Evolutionary conservation across 352 stramenopile genomes (phyloP).

Genomic region (Pythium plurisporium): DNA sequence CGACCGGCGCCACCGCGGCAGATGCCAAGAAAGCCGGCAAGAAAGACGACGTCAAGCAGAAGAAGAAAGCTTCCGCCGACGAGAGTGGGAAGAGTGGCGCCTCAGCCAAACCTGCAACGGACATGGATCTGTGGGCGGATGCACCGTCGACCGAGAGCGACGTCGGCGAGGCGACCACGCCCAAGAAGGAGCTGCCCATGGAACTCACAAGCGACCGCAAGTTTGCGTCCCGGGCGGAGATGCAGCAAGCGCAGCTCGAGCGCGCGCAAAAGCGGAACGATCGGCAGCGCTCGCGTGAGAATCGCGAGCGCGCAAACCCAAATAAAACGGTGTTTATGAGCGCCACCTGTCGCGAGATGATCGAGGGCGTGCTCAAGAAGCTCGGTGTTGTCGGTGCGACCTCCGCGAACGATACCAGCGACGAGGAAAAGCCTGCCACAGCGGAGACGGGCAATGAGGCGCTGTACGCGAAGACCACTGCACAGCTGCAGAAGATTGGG

Average conservation of each 20-base stretch:
- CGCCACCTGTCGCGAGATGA: conserved; percentile 73
- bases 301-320: conserved; percentile 88
- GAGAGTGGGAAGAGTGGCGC: neutral
- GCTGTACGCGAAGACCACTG: conserved; percentile 20
- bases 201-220: conserved; percentile 69
- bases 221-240: conserved; percentile 73
- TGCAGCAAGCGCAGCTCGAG: conserved; percentile 53
- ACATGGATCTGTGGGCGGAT: conserved; percentile 43
- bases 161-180: conserved; percentile 19
- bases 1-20: neutral
- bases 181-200: conserved; percentile 3
- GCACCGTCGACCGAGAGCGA: conserved; percentile 8
- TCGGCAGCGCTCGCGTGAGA: conserved; percentile 82
- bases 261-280: conserved; percentile 64
- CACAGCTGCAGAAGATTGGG: conserved; percentile 45
- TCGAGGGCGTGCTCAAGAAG: conserved; percentile 78
- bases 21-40: neutral
- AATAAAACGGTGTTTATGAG: conserved; percentile 90
- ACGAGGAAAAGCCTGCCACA: conserved; percentile 1
- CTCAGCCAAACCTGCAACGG: conserved; percentile 1
- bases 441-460: conserved; percentile 21
- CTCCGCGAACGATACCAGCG: neutral
- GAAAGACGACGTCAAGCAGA: no score
- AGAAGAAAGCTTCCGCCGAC: neutral
- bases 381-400: conserved; percentile 18